Conservation (phyloP, 2,329 filamentous ascomycete genomes). For the Fusarium brevicatenulatum region DNA sequence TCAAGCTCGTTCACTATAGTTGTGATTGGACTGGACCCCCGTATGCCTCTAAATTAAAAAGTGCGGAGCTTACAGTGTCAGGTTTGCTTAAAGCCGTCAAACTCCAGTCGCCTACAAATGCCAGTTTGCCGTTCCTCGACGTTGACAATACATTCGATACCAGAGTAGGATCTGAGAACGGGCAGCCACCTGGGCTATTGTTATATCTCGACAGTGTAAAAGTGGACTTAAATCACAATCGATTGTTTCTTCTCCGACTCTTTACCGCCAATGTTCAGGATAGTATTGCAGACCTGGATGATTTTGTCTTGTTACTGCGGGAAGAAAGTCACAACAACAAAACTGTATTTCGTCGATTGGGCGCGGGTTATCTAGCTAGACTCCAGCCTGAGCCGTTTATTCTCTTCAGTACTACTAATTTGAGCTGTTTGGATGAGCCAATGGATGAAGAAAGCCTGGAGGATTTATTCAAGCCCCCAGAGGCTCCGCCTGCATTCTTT, state of each 20-base stretch:
- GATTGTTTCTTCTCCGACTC: not conserved
- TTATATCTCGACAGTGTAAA: not conserved
- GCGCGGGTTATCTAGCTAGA: accelerated
- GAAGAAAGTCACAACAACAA: not conserved
- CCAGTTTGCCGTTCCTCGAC: not conserved
- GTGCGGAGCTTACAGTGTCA: accelerated
- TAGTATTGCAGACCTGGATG: not conserved
- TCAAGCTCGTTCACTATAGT: not conserved
- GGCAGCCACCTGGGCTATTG: not conserved
- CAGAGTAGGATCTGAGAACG: accelerated
- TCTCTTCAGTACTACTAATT: not conserved
- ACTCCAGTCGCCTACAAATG: not conserved
- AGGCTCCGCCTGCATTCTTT: not conserved
- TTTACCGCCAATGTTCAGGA: accelerated
- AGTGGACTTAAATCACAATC: accelerated
- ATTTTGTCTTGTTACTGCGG: not conserved
- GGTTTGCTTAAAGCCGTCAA: accelerated
- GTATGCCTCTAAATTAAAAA: accelerated
- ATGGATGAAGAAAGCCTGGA: not conserved
- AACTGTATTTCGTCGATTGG: not conserved
- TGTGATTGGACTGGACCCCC: not conserved
- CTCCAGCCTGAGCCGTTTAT: accelerated
- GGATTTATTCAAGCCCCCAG: not conserved
- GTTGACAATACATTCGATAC: not conserved
- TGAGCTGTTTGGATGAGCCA: not conserved